phyloP scores from a whole-genome alignment of 1,139 yeast genomes.

The Blastobotrys aristatus region DNA sequence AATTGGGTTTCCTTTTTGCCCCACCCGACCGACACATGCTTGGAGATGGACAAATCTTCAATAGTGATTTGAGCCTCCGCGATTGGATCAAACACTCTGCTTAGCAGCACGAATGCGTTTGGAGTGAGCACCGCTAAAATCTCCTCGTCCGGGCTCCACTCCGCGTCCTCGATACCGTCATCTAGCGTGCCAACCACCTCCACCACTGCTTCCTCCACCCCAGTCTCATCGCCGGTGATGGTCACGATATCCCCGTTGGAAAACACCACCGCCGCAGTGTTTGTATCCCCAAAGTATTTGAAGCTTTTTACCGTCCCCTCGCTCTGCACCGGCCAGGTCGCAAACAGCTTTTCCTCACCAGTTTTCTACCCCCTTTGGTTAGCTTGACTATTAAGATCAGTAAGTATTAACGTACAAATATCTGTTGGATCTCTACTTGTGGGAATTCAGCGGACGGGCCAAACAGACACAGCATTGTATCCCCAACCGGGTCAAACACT shows the following conservation, averaged over 20 bases:
- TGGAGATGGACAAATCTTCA: conserved; percentile 64
- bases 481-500: conserved; percentile 70
- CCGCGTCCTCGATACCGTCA: conserved; percentile 64
- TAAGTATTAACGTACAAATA: conserved; percentile 14
- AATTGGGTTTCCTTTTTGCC: conserved; percentile 97
- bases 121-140: conserved; percentile 61
- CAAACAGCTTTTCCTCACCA: conserved; percentile 23
- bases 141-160: conserved; percentile 93
- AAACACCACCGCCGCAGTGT: conserved; percentile 29
- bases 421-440: conserved; percentile 52
- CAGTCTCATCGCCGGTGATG: conserved; percentile 56
- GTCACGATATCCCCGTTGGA: conserved; percentile 50
- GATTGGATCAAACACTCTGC: conserved; percentile 76
- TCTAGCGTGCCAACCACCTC: conserved; percentile 85
- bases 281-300: conserved; percentile 29
- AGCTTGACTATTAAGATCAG: conserved; percentile 7
- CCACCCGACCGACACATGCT: conserved; percentile 98
- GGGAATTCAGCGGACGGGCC: conserved; percentile 54
- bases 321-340: conserved; percentile 25
- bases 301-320: conserved; percentile 15
- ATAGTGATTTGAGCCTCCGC: conserved; percentile 55
- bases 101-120: conserved; percentile 58
- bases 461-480: conserved; percentile 63
- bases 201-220: conserved; percentile 41
- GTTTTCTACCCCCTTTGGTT: conserved; percentile 19